Evolutionary conservation across 371 early-diverging fungal species (phyloP), one percentile per base, ranked within the genome.

Genomic region (Apophysomyces ossiformis): DNA sequence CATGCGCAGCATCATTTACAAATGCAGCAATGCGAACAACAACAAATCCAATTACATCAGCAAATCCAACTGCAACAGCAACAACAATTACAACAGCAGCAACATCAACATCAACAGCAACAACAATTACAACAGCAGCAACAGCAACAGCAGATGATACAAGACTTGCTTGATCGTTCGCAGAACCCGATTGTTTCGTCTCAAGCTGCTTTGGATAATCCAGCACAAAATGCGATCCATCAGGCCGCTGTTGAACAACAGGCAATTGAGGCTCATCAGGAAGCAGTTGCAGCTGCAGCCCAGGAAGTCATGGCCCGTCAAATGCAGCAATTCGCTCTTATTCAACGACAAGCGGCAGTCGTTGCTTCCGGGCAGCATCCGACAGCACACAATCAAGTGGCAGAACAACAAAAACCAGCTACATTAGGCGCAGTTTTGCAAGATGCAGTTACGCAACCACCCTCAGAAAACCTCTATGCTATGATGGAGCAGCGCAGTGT

Each of bases 71-170:
- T 32, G 36, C 58, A 58, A 58, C 58, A 58, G 36, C 37, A 32
- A 36, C 58, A 58, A 58, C 58, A 58, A 58, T n/a, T 11, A 38
- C 58, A 58, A 37, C 59, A 59, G n/a, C 59, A 59, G 32, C 59
- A 59, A 18, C 59, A 59, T 0, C 59, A 59, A 3, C 59, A 59
- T 0, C 59, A 59, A 1, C 59, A 43, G 4, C 43, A 43, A 15
- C 43, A 43, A 15, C 43, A 43, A 15, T 5, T 4, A 4, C 43
- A 43, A 4, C 43, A 43, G 4, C 43, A 43, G 0, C 43, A 47
- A 18, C 47, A 15, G 7, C 47, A 47, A 18, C 47, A 47, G 47
- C 47, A 47, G 7, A 47, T 47, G 47, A 47, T 47, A 2, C 47
- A 47, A 18, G n/a, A 47, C 7, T 47, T 47, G 18, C 16, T 47